Base-by-base conservation (phyloP, 805 yeast genomes). In the Ogataea thermomethanolica region DNA sequence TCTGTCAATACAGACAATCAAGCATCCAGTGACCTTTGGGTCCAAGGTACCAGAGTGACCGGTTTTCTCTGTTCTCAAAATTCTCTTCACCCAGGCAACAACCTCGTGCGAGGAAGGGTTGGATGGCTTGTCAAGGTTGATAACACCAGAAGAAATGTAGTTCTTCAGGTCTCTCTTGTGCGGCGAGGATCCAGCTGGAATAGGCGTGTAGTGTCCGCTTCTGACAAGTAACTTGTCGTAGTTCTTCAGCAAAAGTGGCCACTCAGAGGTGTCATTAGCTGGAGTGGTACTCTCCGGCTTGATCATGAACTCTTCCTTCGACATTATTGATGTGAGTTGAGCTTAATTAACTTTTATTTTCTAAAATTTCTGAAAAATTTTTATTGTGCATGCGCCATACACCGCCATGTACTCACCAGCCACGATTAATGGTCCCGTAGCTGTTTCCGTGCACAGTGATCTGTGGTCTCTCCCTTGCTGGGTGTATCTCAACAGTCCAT, bases 31-130 rank as follows among this genome's bases (percentile, higher is more conserved):
- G 60, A 93, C 99, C 68, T 65, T 65, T 51, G 99, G 99, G 74
- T 93, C 99, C 66, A 93, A 77, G 51, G 99, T 93, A 72, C 99
- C 99, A 39, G 96, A 87, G 69, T 93, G 99, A 71, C 99, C 99
- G 45, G 99, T 93, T 68, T 93, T 93, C 68, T 93, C 98, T 46
- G 82, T 84, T 66, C 98, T 81, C 59, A 93, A 74, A 55, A 93
- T 93, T 66, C 98, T 78, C 73, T 93, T 93, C 60, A 93, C 80
- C 99, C 99, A 93, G 17, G 99, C 99, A 58, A 93, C 99, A 62
- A 93, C 99, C 73, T 93, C 99, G 70, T 93, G 99, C 40, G 96
- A 88, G 31, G 96, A 87, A 54, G 99, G 99, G 67, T 93, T 93
- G 21, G 96, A 86, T 54, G 99, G 99, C 64, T 93, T 93, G 71